A percentile compares a stretch with the other conserved stretches of the same genome.
These are phyloP conservation scores for Delitschia confertaspora DNA, from an alignment of 495 filamentous ascomycete genomes.

Conservation along the genomic window DNA sequence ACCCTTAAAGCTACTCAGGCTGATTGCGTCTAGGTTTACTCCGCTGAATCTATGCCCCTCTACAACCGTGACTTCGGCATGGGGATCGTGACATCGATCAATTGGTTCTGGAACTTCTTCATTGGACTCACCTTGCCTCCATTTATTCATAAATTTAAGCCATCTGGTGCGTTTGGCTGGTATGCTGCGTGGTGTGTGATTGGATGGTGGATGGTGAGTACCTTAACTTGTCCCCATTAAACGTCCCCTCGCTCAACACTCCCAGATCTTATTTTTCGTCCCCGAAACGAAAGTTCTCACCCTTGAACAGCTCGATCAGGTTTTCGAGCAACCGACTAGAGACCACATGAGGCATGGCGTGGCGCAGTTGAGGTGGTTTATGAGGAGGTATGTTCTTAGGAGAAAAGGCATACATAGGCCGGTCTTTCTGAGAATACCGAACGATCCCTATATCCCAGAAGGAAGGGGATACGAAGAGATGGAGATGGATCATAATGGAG, in stretches of 20 bases:
- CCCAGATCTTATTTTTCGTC: conserved; percentile 17
- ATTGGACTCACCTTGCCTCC: conserved; percentile 59
- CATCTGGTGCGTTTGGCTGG: conserved; percentile 54
- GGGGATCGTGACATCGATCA: conserved; percentile 52
- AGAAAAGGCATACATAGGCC: conserved; percentile 7
- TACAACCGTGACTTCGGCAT: conserved; percentile 24
- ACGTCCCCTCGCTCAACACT: background rate
- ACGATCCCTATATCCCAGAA: too few species aligned
- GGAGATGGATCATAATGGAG: too few species aligned
- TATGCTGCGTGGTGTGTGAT: conserved; percentile 44
- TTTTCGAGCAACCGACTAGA: conserved; percentile 24
- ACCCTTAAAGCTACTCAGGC: background rate
- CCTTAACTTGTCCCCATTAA: background rate
- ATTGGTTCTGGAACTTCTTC: conserved; percentile 62
- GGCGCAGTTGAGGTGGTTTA: conserved; percentile 12
- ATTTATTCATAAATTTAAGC: conserved; percentile 44
- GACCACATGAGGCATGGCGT: conserved; percentile 18
- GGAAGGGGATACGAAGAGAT: too few species aligned
- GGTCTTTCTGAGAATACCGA: too few species aligned
- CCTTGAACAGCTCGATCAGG: conserved; percentile 29
- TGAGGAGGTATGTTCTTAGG: conserved; percentile 20
- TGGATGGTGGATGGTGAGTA: conserved; percentile 12
- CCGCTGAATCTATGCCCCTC: conserved; percentile 20
- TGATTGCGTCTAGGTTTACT: conserved; percentile 33
- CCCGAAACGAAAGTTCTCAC: conserved; percentile 26